Percentiles rank a stretch among this genome's conserved stretches.
These are phyloP conservation scores for Aspergillus spinulosporus DNA, from an alignment of 2,329 filamentous ascomycete species.

Conservation along the genomic window DNA sequence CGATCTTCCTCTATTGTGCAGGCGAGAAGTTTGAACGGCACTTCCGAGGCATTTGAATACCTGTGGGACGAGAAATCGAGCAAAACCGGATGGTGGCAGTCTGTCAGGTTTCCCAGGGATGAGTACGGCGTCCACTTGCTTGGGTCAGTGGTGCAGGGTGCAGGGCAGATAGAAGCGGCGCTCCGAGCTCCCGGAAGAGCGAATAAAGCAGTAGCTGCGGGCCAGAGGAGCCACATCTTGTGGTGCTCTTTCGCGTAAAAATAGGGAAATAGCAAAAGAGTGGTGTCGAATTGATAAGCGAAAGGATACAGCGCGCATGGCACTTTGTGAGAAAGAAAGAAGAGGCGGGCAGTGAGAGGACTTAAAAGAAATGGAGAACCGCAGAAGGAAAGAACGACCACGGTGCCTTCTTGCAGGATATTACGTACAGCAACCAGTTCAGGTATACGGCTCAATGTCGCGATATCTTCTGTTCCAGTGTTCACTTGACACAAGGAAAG, in stretches of 20 bases:
- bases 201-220: not conserved
- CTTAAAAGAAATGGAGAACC: not conserved
- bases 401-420: not conserved
- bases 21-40: conserved; percentile 2
- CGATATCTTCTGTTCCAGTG: no score
- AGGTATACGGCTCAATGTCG: no score
- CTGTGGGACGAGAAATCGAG: conserved; percentile 3
- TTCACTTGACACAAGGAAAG: no score
- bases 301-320: not conserved
- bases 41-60: not conserved
- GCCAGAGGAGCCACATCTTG: not conserved
- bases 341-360: not conserved
- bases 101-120: not conserved
- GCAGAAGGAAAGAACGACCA: not conserved
- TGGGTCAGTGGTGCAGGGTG: conserved; percentile 1
- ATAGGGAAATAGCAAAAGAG: not conserved
- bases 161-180: conserved; percentile 2
- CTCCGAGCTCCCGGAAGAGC: not conserved
- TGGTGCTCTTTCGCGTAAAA: not conserved
- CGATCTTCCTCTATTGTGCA: conserved; percentile 5
- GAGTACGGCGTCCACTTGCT: conserved; percentile 9
- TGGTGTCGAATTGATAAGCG: not conserved
- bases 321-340: not conserved
- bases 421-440: not conserved
- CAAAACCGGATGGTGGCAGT: conserved; percentile 12